Base-by-base conservation (phyloP, 768 basidiomycete genomes). In the Piloderma croceum region DNA sequence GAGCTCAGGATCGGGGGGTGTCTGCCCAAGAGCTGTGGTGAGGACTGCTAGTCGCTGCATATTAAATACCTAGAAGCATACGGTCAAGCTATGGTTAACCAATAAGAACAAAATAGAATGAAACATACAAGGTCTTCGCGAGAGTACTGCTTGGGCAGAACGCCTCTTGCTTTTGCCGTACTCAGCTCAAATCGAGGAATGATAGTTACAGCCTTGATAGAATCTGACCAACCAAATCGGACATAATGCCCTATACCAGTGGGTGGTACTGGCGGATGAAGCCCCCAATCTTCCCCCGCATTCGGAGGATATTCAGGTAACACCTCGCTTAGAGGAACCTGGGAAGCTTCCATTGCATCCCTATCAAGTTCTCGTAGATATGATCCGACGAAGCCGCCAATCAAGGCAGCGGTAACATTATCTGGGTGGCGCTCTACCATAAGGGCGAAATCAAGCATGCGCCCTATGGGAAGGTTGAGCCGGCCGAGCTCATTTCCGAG, bases 361-460 rank as follows among this genome's bases (percentile, higher is more conserved):
- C 75, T 73, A 51, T 88, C 88, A 34, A 98, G 75, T 61, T 96
- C 94, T 45, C 85, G 77, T 38, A 98, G 75, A 69, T 98, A 99
- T 3, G 87, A 89, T 15, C 96, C 96, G 19, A 97, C 90, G 62
- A 99, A 98, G 0, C 96, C 96, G 24, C 96, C 96, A 13, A 97
- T 76, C 25, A 99, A 78, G 0, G 93, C 94, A 3, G 96, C 96
- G 1, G 96, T 96, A 56, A 99, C 93, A 60, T 99, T 99, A 64
- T 99, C 96, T 12, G 96, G 96, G 59, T 99, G 96, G 13, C 96
- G 77, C 65, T 99, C 96, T 55, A 99, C 92, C 96, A 99, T 99
- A 39, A 99, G 73, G 2, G 94, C 93, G 56, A 89, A 94, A 65
- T 99, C 96, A 45, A 98, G 78, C 52, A 94, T 68, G 19, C 96